These are phyloP conservation scores for Spergularia azorica DNA, from an alignment of 179 eudicot genomes.

Conservation along the genomic window DNA sequence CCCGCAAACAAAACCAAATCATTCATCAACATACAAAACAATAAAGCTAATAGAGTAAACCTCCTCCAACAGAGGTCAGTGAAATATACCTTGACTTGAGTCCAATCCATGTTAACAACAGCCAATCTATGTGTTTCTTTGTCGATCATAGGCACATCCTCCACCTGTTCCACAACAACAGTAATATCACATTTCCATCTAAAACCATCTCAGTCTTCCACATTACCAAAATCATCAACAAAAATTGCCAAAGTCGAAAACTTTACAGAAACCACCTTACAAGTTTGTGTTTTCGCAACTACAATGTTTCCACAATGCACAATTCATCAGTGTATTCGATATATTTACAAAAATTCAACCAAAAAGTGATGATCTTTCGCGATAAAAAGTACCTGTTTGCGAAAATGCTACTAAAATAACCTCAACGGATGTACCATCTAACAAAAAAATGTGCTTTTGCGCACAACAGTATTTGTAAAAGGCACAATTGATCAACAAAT, in stretches of 20 bases:
- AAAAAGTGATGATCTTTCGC: neutral
- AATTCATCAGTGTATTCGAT: neutral
- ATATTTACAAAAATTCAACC: neutral
- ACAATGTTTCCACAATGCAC: too few species aligned
- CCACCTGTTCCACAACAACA: slow-evolving; percentile 48
- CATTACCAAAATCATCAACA: neutral
- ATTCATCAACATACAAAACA: neutral
- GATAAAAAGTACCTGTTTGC: neutral
- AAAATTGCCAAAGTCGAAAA: neutral
- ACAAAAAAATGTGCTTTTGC: too few species aligned
- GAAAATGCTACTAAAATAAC: too few species aligned
- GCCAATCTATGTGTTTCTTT: slow-evolving; percentile 84
- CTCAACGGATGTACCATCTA: neutral
- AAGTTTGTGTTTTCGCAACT: too few species aligned
- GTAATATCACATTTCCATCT: neutral
- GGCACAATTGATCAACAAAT: too few species aligned
- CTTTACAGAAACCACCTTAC: neutral
- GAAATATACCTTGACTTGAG: slow-evolving; percentile 64
- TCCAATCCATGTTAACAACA: slow-evolving; percentile 91
- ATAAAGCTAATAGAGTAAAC: neutral
- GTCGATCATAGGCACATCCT: slow-evolving; percentile 75
- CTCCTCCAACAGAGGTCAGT: neutral
- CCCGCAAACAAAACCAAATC: neutral
- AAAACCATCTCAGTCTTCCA: neutral
- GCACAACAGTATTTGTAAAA: too few species aligned